Conservation (phyloP, 2,329 filamentous ascomycete genomes). For the Colletotrichum abscissum region DNA sequence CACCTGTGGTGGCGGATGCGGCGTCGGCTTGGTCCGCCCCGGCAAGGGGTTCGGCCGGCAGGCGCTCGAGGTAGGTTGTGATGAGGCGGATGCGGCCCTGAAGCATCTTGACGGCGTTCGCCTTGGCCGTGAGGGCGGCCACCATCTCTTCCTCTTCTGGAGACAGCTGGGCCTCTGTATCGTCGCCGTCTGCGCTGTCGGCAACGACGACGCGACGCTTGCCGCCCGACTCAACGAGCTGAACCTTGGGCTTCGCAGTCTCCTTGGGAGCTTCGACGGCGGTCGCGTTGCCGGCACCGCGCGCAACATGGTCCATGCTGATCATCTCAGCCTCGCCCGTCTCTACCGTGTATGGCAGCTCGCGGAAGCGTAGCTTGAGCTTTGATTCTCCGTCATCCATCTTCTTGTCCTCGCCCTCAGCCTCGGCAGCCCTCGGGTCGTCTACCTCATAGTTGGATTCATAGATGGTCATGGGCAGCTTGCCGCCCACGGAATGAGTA, state of each 20-base stretch:
- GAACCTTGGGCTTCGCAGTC: slow-evolving; percentile 48
- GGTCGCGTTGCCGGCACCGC: slow-evolving; percentile 84
- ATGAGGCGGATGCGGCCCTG: slow-evolving; percentile 80
- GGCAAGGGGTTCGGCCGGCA: slow-evolving; percentile 74
- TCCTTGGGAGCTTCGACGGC: slow-evolving; percentile 59
- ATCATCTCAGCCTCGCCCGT: slow-evolving; percentile 99
- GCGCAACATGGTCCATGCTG: slow-evolving; percentile 91
- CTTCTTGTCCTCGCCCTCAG: slow-evolving; percentile 73
- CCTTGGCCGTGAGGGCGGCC: slow-evolving; percentile 81
- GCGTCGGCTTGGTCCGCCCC: slow-evolving; percentile 50
- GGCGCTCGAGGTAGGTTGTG: slow-evolving; percentile 78
- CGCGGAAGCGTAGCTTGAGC: slow-evolving; percentile 79
- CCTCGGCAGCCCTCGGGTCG: slow-evolving; percentile 52
- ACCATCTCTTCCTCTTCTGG: slow-evolving; percentile 72
- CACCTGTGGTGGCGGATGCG: slow-evolving; percentile 38
- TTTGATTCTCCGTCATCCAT: slow-evolving; percentile 73
- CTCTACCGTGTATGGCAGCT: slow-evolving; percentile 88
- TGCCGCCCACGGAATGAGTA: slow-evolving; percentile 73
- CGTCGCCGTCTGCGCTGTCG: slow-evolving; percentile 43
- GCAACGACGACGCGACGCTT: slow-evolving; percentile 54
- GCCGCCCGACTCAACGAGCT: slow-evolving; percentile 59
- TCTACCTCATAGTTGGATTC: slow-evolving; percentile 85
- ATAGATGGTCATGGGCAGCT: slow-evolving; percentile 90
- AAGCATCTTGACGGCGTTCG: slow-evolving; percentile 95
- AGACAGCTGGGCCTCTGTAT: slow-evolving; percentile 54